Percentiles rank a stretch among this genome's conserved stretches.
phyloP scores from a whole-genome alignment of 2,329 filamentous ascomycete genomes.

The Paraconiothyrium brasiliense region DNA sequence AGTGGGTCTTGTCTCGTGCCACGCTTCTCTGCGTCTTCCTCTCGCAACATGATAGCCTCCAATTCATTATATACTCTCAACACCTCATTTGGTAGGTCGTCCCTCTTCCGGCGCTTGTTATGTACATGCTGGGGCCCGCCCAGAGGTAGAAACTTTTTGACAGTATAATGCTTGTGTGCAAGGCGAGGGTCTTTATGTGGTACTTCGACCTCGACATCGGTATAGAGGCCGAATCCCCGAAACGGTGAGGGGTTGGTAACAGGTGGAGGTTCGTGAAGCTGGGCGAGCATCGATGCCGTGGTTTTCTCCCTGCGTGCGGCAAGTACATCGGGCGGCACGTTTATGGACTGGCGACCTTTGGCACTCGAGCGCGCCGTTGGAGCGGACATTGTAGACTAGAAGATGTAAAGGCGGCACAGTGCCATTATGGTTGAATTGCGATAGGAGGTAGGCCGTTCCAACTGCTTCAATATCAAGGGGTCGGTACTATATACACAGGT shows the following conservation, averaged over 20 bases:
- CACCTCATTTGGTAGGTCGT: conserved; percentile 3
- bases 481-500: background rate
- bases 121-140: conserved; percentile 1
- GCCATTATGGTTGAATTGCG: background rate
- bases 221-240: conserved; percentile 1
- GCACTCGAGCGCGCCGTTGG: background rate
- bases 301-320: background rate
- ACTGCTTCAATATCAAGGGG: background rate
- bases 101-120: background rate
- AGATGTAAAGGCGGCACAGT: background rate
- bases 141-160: background rate
- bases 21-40: background rate
- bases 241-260: background rate
- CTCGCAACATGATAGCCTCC: background rate
- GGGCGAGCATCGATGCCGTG: background rate
- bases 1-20: background rate
- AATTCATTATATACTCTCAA: background rate
- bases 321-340: background rate
- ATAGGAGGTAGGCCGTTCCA: background rate
- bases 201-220: conserved; percentile 1
- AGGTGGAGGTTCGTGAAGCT: background rate
- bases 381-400: background rate
- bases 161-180: background rate
- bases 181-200: background rate
- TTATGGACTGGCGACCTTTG: background rate